These are phyloP conservation scores for Hyphodiscus sp. DNA, from an alignment of 2,329 filamentous ascomycete genomes.

Conservation along the genomic window DNA sequence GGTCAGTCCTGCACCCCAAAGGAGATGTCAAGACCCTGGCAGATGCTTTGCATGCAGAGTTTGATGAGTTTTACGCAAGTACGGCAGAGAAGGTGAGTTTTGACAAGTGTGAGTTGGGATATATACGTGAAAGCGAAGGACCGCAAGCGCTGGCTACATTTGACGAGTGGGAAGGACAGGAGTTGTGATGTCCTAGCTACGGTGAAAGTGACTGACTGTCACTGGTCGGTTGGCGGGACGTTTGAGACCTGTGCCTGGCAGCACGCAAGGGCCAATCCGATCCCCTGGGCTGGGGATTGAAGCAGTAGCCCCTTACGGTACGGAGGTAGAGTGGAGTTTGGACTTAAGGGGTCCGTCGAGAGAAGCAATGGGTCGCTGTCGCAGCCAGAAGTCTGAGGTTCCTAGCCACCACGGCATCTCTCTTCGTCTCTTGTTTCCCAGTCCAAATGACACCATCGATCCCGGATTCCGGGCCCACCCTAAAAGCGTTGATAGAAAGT, in stretches of 20 bases:
- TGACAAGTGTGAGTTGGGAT: constrained; percentile 47
- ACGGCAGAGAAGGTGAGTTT: constrained; percentile 44
- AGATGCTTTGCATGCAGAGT: constrained; percentile 42
- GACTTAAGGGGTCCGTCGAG: not conserved
- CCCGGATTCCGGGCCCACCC: too few species aligned
- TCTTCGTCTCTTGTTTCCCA: not conserved
- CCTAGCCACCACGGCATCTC: not conserved
- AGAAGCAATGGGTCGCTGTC: not conserved
- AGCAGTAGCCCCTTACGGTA: too few species aligned
- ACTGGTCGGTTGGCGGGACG: too few species aligned
- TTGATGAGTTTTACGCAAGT: constrained; percentile 47
- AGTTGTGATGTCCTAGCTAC: not conserved
- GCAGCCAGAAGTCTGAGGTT: not conserved
- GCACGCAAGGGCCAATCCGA: not conserved
- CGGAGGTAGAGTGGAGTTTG: not conserved
- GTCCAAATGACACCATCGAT: not conserved
- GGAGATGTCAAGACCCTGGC: constrained; percentile 42
- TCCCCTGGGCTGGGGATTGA: not conserved
- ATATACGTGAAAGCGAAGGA: constrained; percentile 50
- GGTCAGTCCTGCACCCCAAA: constrained; percentile 48
- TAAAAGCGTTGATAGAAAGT: not conserved
- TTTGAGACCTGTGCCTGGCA: not conserved
- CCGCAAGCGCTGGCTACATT: constrained; percentile 9
- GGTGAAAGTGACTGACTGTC: not conserved
- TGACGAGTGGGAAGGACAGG: not conserved